phyloP scores from a whole-genome alignment of 2,329 filamentous ascomycete species.

The Mycosphaerella arachidis region DNA sequence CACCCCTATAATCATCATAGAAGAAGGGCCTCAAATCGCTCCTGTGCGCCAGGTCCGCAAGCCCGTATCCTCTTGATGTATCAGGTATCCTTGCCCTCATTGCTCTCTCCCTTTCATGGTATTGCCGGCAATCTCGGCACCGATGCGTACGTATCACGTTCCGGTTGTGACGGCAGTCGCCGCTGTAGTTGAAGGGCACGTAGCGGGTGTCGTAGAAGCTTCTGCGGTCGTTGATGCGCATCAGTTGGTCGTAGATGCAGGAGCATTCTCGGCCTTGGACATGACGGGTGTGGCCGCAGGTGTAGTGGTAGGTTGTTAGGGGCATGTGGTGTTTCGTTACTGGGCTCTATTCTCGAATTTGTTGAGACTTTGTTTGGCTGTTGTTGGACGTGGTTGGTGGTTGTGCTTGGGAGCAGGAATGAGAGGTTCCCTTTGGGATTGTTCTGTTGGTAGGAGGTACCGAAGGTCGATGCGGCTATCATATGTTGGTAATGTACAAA shows the following conservation, averaged over 20 bases:
- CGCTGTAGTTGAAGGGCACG: conserved; percentile 17
- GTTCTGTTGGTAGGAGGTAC: neutral
- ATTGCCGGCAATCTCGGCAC: conserved; percentile 10
- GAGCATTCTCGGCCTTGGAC: conserved; percentile 22
- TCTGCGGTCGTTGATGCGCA: conserved; percentile 19
- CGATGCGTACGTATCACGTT: conserved; percentile 7
- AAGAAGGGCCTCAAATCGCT: neutral
- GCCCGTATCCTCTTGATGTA: neutral
- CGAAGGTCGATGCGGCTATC: neutral
- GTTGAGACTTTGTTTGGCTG: neutral
- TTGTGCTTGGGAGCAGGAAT: neutral
- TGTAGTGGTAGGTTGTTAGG: conserved; percentile 22
- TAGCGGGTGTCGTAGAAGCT: conserved; percentile 11
- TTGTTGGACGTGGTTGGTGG: neutral
- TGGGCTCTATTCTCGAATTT: neutral
- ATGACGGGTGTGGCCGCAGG: conserved; percentile 22
- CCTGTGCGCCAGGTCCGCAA: neutral
- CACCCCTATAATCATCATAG: neutral
- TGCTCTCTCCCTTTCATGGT: conserved; percentile 3
- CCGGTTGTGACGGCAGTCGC: conserved; percentile 15
- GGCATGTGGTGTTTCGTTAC: conserved; percentile 14
- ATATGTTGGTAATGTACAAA: neutral
- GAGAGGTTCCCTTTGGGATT: neutral
- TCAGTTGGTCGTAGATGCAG: conserved; percentile 22
- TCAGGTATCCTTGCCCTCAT: neutral